Evolutionary conservation across 116 monocot species (phyloP).

Genomic region (Iris pallida): DNA sequence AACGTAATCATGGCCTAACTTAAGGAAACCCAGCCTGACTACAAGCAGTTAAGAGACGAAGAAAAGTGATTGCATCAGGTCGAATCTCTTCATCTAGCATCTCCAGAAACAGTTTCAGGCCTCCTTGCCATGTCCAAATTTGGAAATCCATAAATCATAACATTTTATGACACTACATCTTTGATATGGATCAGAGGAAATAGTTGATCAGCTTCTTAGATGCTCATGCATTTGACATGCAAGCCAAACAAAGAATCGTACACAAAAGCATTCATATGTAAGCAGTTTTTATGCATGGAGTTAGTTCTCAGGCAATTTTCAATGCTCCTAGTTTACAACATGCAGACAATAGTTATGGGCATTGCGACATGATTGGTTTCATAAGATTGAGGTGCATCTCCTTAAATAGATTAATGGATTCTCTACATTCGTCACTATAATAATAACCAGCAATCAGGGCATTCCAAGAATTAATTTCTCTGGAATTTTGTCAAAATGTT

Average conservation of each 20-base stretch:
- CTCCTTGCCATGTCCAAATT: slow-evolving; percentile 35
- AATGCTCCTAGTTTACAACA: slow-evolving; percentile 33
- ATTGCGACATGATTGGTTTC: slow-evolving; percentile 27
- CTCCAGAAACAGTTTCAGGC: slow-evolving; percentile 22
- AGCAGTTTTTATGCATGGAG: slow-evolving; percentile 25
- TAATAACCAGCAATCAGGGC: slow-evolving; percentile 26
- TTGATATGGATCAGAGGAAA: slow-evolving; percentile 27
- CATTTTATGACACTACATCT: slow-evolving; percentile 49
- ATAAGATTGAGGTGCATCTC: slow-evolving; percentile 16
- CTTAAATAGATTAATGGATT: slow-evolving; percentile 24
- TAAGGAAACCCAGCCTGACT: slow-evolving; percentile 26
- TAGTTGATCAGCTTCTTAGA: slow-evolving; percentile 24
- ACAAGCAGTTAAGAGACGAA: slow-evolving; percentile 42
- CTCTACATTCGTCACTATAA: slow-evolving; percentile 20
- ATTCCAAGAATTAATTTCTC: slow-evolving; percentile 31
- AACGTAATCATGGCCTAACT: slow-evolving; percentile 17
- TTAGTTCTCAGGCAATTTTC: slow-evolving; percentile 20
- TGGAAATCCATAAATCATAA: slow-evolving; percentile 31
- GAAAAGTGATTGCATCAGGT: slow-evolving; percentile 38
- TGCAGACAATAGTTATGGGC: slow-evolving; percentile 31
- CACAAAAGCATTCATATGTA: slow-evolving; percentile 20
- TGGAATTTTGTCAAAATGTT: slow-evolving; percentile 25
- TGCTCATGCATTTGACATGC: slow-evolving; percentile 44
- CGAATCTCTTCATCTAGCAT: slow-evolving; percentile 19
- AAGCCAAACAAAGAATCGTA: slow-evolving; percentile 40